Evolutionary conservation across 2,329 filamentous ascomycete species (phyloP).

Genomic region (Penicillium sp.): DNA sequence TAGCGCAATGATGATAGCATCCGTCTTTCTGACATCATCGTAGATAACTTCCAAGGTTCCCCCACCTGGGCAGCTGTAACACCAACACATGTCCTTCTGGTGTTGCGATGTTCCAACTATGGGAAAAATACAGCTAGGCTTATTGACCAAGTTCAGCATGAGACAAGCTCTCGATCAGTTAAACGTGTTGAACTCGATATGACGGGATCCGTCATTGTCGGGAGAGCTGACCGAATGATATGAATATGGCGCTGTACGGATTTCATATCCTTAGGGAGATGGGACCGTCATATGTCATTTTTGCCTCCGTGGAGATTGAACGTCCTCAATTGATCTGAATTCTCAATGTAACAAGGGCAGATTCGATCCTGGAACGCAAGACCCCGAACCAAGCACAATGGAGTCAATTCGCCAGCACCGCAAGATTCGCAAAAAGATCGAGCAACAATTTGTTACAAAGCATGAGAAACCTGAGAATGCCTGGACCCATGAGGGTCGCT

Average conservation of each 20-base stretch:
- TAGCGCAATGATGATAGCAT: slow-evolving; percentile 6
- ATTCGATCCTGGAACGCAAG: not conserved
- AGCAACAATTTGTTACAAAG: slow-evolving; percentile 22
- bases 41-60: not conserved
- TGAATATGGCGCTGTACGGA: not conserved
- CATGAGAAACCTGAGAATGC: slow-evolving; percentile 12
- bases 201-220: slow-evolving; percentile 7
- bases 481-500: slow-evolving; percentile 17
- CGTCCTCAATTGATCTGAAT: not conserved
- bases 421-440: slow-evolving; percentile 16
- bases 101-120: not conserved
- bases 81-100: not conserved
- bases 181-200: not conserved
- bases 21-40: slow-evolving; percentile 17
- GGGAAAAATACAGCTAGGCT: not conserved
- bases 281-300: slow-evolving; percentile 7
- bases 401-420: slow-evolving; percentile 14
- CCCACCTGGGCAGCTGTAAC: not conserved
- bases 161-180: not conserved
- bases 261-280: not conserved
- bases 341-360: not conserved
- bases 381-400: slow-evolving; percentile 7
- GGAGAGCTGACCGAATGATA: slow-evolving; percentile 8
- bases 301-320: not conserved
- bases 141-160: not conserved